Evolutionary conservation across 441 rosid genomes (phyloP), one percentile per base, ranked within the genome.

Genomic region (Euphorbia celastroides): DNA sequence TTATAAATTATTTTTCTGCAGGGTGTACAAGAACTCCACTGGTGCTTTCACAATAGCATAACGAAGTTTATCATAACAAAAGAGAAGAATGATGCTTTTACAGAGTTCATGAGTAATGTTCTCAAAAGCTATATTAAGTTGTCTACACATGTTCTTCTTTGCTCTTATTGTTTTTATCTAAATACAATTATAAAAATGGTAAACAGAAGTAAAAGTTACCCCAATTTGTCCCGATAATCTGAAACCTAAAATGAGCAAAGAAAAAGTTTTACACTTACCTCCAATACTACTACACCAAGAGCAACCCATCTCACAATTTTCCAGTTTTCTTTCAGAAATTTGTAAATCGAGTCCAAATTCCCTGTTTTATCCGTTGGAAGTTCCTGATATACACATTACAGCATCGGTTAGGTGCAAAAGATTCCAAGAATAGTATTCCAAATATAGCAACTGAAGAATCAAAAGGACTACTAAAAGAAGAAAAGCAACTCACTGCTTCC

Each of bases 311-410:
- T 92, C 73, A 78, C 83, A 69, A 90, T 84, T 60, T 61, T 77
- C 99, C 98, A 95, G 69, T 92, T 81, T 70, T 84, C 92, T 79
- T 82, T 75, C 78, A 95, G 82, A 76, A 92, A 95, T 60, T 71
- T 78, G 66, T 86, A 95, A 75, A 95, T 83, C 69, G 78, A 83
- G 71, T 81, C 75, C 56, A 95, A 92, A 73, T 84, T 72, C 63
- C 99, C 99, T 56, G 98, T 92, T 80, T 80, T 81, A 78, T 95
- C 99, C 0, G 81, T 75, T 12, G 99, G 99, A 73, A 95, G 71
- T 76, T 87, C 90, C 99, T 95, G 78, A 5, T 72, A 31, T 68
- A 62, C 22, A 30, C 67, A 62, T 25, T n/a, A 66, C 61, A 55
- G 14, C 19, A 77, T 55, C 11, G 11, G 57, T 27, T 57, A 34